phyloP scores from a whole-genome alignment of 495 filamentous ascomycete genomes.

The Baudoinia panamericana region DNA sequence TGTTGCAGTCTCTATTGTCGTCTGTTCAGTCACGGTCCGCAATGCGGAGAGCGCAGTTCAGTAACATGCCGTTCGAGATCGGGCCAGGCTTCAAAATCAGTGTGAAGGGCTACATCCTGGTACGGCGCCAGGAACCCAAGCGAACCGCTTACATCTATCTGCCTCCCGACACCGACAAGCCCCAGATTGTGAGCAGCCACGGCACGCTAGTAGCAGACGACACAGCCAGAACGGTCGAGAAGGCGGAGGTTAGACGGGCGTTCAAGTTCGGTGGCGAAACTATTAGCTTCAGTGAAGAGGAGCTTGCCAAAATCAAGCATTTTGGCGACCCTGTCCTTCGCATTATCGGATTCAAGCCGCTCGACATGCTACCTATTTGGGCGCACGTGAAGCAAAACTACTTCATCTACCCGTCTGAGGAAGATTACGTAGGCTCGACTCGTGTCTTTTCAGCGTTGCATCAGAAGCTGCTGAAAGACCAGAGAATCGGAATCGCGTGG shows the following conservation, averaged over 20 bases:
- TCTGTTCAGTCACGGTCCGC: slow-evolving; percentile 85
- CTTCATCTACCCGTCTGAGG: slow-evolving; percentile 92
- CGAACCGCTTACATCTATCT: slow-evolving; percentile 77
- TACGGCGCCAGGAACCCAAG: slow-evolving; percentile 67
- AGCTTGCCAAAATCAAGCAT: slow-evolving; percentile 58
- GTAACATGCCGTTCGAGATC: slow-evolving; percentile 71
- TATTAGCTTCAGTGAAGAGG: slow-evolving; percentile 71
- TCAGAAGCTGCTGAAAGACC: slow-evolving; percentile 62
- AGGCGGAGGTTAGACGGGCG: slow-evolving; percentile 72
- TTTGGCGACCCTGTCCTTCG: slow-evolving; percentile 74
- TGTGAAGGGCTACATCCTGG: slow-evolving; percentile 80
- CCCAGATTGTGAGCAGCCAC: slow-evolving; percentile 61
- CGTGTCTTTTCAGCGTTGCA: slow-evolving; percentile 85
- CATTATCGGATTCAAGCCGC: slow-evolving; percentile 87
- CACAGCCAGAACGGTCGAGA: slow-evolving; percentile 60
- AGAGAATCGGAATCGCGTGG: slow-evolving; percentile 81
- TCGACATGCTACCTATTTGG: slow-evolving; percentile 65
- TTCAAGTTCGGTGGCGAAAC: slow-evolving; percentile 93
- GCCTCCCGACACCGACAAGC: slow-evolving; percentile 51
- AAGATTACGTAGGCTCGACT: slow-evolving; percentile 77
- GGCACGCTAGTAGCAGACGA: slow-evolving; percentile 64
- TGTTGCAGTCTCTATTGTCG: slow-evolving; percentile 70
- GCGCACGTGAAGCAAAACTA: slow-evolving; percentile 71
- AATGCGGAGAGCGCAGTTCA: slow-evolving; percentile 76
- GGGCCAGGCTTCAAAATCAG: slow-evolving; percentile 75